Evolutionary conservation across 129 eudicot genomes (phyloP), one percentile per base, ranked within the genome.

Genomic region (Helichrysum umbraculigerum): DNA sequence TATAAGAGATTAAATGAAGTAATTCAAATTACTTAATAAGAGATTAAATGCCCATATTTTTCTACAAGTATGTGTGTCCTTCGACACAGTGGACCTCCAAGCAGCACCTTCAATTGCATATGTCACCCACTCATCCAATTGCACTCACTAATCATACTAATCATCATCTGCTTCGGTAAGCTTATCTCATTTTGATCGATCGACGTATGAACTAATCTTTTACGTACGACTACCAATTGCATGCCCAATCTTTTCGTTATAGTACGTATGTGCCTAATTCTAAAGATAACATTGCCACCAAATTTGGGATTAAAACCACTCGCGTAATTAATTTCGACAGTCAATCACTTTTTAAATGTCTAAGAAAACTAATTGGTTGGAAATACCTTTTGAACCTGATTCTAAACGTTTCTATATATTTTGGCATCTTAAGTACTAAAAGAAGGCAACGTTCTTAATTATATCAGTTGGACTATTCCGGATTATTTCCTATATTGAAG

Each of bases 151-250:
- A 58, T 30, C 62, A 14, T 63, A 30, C 16, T 28, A 22, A 70
- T 47, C 64, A 64, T 78, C 34, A 42, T 41, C 3, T 66, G 73
- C 71, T 78, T 60, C 60, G 14, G 54, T 70, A 78, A 78, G 60
- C 82, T 78, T 70, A 78, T 41, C 70, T 66, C 44, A 44, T 73
- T 78, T 70, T 78, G 63, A 78, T 60, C 44, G 39, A 68, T 25
- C 28, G 28, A 25, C 81, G 81, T 70, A 61, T 6, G 7, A 70
- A 58, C 7, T 42, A n/a, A 29, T 44, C 9, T 34, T 71, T 11
- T 22, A 59, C 66, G 66, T 22, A 59, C 66, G 73, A 76, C 7
- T 42, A n/a, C 21, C 7, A 60, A 25, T 12, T 16, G 1, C 65
- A 66, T 67, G 57, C 57, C 6, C 11, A 33, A 67, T 34, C 66